Percentiles rank a stretch among this genome's conserved stretches.
Conservation (phyloP, 805 yeast species). For the Candida germanica region DNA sequence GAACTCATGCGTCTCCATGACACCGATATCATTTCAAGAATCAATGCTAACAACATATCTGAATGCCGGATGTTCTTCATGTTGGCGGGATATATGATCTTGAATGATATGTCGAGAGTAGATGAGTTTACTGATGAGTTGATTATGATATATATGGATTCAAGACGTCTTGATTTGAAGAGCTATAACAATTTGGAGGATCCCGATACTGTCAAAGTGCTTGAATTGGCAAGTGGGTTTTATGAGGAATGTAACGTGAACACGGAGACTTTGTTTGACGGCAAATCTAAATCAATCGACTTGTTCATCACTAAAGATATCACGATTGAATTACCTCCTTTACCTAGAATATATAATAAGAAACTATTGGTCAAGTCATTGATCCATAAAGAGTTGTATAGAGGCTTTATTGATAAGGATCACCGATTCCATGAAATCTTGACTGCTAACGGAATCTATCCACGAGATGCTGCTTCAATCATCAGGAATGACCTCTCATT, state of each 20-base stretch:
- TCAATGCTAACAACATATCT: slow-evolving; percentile 9
- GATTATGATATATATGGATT: slow-evolving; percentile 27
- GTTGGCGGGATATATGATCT: slow-evolving; percentile 15
- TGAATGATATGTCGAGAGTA: slow-evolving; percentile 14
- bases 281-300: slow-evolving; percentile 15
- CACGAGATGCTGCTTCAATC: slow-evolving; percentile 19
- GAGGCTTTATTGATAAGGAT: slow-evolving; percentile 24
- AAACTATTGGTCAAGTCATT: slow-evolving; percentile 31
- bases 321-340: slow-evolving; percentile 29
- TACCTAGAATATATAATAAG: slow-evolving; percentile 30
- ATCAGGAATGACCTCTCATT: slow-evolving; percentile 34
- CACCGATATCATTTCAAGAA: slow-evolving; percentile 8
- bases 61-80: slow-evolving; percentile 15
- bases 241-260: slow-evolving; percentile 22
- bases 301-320: slow-evolving; percentile 22
- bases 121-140: slow-evolving; percentile 28
- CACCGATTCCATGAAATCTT: slow-evolving; percentile 26
- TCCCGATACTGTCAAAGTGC: slow-evolving; percentile 4
- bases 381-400: slow-evolving; percentile 36
- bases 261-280: slow-evolving; percentile 20
- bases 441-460: slow-evolving; percentile 15
- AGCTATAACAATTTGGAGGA: slow-evolving; percentile 14
- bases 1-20: slow-evolving; percentile 19
- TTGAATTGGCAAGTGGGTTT: slow-evolving; percentile 20
- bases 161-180: not conserved